Percentiles rank a stretch among this genome's conserved stretches.
These are phyloP conservation scores for Pisolithus sp. DNA, from an alignment of 768 basidiomycete species.

Conservation along the genomic window DNA sequence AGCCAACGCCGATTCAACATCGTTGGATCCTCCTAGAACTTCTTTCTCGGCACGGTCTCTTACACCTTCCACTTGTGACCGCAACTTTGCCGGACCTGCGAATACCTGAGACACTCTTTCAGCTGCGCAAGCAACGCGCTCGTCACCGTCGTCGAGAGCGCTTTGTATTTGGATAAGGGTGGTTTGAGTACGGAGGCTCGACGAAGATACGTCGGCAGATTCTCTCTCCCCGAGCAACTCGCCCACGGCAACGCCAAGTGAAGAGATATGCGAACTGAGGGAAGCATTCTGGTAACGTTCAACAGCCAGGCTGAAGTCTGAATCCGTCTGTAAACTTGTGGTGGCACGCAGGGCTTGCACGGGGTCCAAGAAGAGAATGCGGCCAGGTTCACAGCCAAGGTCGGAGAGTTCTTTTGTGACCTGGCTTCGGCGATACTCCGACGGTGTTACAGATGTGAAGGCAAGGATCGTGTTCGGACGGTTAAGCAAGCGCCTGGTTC, in stretches of 20 bases:
- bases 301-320: slow-evolving; percentile 43
- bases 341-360: slow-evolving; percentile 52
- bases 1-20: slow-evolving; percentile 24
- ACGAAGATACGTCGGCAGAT: slow-evolving; percentile 4
- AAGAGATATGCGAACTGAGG: slow-evolving; percentile 51
- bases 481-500: slow-evolving; percentile 22
- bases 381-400: slow-evolving; percentile 21
- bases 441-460: slow-evolving; percentile 26
- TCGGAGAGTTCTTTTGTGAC: slow-evolving; percentile 17
- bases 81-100: slow-evolving; percentile 32
- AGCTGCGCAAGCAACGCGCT: slow-evolving; percentile 24
- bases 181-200: slow-evolving; percentile 30
- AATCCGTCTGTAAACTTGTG: slow-evolving; percentile 38
- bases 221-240: slow-evolving; percentile 9
- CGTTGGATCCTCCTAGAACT: slow-evolving; percentile 31
- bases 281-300: slow-evolving; percentile 63
- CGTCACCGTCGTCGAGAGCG: slow-evolving; percentile 33
- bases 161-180: slow-evolving; percentile 35
- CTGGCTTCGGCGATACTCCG: slow-evolving; percentile 9
- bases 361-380: slow-evolving; percentile 50
- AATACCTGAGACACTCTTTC: slow-evolving; percentile 32
- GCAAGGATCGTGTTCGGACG: slow-evolving; percentile 42
- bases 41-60: slow-evolving; percentile 30
- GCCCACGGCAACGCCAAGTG: slow-evolving; percentile 37
- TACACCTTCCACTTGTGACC: slow-evolving; percentile 33